These are phyloP conservation scores for Geotrichum reessii DNA, from an alignment of 1,139 yeast species.

Conservation along the genomic window DNA sequence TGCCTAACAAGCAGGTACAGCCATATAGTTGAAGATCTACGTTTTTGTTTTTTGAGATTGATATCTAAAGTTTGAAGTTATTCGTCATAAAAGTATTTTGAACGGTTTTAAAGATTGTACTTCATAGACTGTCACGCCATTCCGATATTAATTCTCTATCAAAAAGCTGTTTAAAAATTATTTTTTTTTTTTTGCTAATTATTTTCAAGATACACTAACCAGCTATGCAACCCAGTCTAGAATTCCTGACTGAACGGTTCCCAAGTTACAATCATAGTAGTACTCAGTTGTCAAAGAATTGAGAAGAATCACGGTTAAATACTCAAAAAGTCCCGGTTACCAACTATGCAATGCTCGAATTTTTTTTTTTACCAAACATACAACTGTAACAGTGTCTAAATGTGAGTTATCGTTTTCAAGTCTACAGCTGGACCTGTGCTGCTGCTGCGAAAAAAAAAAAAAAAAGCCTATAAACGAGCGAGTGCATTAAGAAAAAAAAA, in stretches of 20 bases:
- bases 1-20: neutral
- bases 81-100: neutral
- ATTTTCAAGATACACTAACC: neutral
- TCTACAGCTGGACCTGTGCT: neutral
- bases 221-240: neutral
- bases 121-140: neutral
- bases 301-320: neutral
- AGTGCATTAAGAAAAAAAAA: neutral
- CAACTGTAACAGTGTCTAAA: neutral
- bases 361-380: neutral
- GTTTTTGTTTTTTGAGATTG: neutral
- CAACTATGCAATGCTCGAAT: neutral
- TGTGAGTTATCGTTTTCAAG: neutral
- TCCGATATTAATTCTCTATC: neutral
- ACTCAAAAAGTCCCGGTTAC: neutral
- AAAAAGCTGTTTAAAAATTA: neutral
- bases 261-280: too few species aligned
- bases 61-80: too few species aligned
- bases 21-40: neutral
- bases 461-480: neutral
- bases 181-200: neutral
- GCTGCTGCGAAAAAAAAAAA: neutral
- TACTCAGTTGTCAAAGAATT: neutral
- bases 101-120: neutral
- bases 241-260: too few species aligned